These are phyloP conservation scores for Scutellospora calospora DNA, from an alignment of 371 early-diverging fungal genomes.

Conservation along the genomic window DNA sequence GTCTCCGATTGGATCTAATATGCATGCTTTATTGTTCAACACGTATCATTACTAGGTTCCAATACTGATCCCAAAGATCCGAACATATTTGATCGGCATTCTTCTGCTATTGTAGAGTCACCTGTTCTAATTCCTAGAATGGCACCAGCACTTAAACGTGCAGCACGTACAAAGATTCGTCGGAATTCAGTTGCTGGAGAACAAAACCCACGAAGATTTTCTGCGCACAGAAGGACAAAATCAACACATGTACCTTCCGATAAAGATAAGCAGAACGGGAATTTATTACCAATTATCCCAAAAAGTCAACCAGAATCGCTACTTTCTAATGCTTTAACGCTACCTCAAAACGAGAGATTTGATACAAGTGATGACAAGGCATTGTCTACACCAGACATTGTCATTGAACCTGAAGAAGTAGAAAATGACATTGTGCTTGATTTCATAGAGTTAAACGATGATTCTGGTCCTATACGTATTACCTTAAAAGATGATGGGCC, in stretches of 20 bases:
- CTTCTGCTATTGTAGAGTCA: constrained; percentile 60
- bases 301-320: neutral
- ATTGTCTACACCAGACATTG: no score
- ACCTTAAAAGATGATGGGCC: constrained; percentile 19
- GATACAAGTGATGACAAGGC: neutral
- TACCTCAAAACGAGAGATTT: neutral
- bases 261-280: neutral
- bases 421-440: neutral
- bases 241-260: constrained; percentile 28
- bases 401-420: neutral
- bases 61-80: constrained; percentile 35
- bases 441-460: constrained; percentile 27
- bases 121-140: constrained; percentile 58
- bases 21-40: no score
- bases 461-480: constrained; percentile 24
- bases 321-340: neutral
- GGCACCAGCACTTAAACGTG: constrained; percentile 56
- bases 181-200: constrained; percentile 52
- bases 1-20: no score
- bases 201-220: constrained; percentile 13
- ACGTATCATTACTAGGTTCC: neutral
- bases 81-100: constrained; percentile 47
- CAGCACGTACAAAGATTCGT: constrained; percentile 62
- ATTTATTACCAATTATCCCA: neutral
- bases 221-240: constrained; percentile 40